A percentile compares a stretch with the other conserved stretches of the same genome.
Evolutionary conservation across 2,329 filamentous ascomycete species (phyloP).

Genomic region (Diaporthe sp.): DNA sequence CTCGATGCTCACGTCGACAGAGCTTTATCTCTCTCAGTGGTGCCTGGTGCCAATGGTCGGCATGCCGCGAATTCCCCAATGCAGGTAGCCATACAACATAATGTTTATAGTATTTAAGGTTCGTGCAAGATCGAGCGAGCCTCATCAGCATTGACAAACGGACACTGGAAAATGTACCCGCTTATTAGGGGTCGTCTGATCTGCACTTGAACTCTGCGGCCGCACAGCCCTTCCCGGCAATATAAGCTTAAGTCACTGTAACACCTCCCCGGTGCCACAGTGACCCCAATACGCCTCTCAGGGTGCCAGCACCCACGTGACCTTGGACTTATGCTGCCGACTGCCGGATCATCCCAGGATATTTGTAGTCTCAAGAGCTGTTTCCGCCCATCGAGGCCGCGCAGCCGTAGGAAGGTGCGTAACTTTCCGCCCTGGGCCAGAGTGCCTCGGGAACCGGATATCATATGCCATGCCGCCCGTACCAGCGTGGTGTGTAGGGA

Average conservation of each 20-base stretch:
- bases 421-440: not conserved
- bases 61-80: not conserved
- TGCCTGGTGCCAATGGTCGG: not conserved
- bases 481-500: not conserved
- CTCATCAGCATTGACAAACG: not conserved
- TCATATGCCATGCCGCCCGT: not conserved
- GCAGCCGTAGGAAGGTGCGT: not conserved
- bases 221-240: constrained; percentile 29
- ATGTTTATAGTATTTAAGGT: not conserved
- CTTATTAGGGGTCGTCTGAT: constrained; percentile 6
- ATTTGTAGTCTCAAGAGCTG: constrained; percentile 13
- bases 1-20: not conserved
- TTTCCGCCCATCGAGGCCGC: not conserved
- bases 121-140: constrained; percentile 2
- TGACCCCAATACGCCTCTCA: not conserved
- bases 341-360: constrained; percentile 21
- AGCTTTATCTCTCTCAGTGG: not conserved
- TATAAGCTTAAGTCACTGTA: constrained; percentile 30
- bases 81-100: not conserved
- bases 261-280: constrained; percentile 12
- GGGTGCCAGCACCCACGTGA: constrained; percentile 4
- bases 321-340: not conserved
- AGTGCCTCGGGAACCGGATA: not conserved
- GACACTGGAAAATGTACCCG: not conserved
- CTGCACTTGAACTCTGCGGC: constrained; percentile 16